Conservation (phyloP, 768 basidiomycete genomes). For the Clitopilus passeckerianus region DNA sequence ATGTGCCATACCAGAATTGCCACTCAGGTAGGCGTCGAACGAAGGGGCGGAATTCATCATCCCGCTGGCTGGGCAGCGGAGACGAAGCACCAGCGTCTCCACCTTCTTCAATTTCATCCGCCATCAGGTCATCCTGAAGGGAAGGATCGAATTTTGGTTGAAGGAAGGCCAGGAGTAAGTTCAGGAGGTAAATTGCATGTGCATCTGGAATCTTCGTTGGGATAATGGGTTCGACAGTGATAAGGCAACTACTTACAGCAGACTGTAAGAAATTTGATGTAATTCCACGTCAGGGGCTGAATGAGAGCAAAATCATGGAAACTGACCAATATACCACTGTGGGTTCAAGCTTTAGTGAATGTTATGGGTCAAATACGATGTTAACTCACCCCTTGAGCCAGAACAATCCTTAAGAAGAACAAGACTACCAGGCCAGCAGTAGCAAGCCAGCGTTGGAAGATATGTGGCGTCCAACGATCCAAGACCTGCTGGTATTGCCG, state of each 20-base stretch:
- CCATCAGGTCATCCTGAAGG: constrained; percentile 86
- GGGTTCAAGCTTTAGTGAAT: constrained; percentile 1
- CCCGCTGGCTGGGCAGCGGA: constrained; percentile 62
- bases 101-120: constrained; percentile 94
- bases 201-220: constrained; percentile 50
- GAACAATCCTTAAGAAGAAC: constrained; percentile 82
- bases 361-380: constrained; percentile 1
- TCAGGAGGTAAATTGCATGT: constrained; percentile 91
- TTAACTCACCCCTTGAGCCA: constrained; percentile 81
- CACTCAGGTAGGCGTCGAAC: constrained; percentile 93
- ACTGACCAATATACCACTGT: constrained; percentile 92
- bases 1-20: constrained; percentile 78
- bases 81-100: constrained; percentile 46
- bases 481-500: constrained; percentile 83
- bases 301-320: not conserved
- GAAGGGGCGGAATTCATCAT: constrained; percentile 98
- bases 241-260: constrained; percentile 52
- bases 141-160: constrained; percentile 99
- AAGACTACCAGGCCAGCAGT: constrained; percentile 66
- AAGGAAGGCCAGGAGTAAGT: constrained; percentile 94
- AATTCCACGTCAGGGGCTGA: not conserved
- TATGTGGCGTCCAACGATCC: constrained; percentile 91
- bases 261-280: constrained; percentile 29
- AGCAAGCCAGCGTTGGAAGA: constrained; percentile 83
- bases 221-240: not conserved